These are phyloP conservation scores for Rhytidiadelphus loreus DNA, from an alignment of 225 moss, liverwort and hornwort genomes.

Conservation along the genomic window DNA sequence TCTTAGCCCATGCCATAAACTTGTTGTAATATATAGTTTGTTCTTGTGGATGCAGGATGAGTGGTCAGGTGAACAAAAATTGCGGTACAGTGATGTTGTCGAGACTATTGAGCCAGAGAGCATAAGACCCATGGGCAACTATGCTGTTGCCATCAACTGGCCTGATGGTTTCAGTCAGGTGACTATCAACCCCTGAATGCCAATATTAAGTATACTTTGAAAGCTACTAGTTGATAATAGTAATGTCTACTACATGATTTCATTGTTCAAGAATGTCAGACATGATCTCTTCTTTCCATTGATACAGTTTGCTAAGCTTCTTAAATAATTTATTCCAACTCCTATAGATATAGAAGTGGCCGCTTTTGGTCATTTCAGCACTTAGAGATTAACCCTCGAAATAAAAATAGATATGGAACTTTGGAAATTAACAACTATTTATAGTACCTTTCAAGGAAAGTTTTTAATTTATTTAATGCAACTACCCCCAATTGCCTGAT, in stretches of 20 bases:
- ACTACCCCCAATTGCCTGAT: not conserved
- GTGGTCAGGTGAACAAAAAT: slow-evolving; percentile 89
- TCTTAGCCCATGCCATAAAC: not conserved
- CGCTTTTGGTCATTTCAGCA: not conserved
- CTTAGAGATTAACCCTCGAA: not conserved
- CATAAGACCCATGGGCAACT: slow-evolving; percentile 96
- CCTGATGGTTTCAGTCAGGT: slow-evolving; percentile 67
- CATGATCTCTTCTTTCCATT: not conserved
- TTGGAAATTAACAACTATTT: not conserved
- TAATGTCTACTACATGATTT: not conserved
- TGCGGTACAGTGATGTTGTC: slow-evolving; percentile 56
- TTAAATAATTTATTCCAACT: not conserved
- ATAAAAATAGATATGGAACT: not conserved
- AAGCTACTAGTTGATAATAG: not conserved
- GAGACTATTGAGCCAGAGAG: slow-evolving; percentile 85
- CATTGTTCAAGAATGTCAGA: not conserved
- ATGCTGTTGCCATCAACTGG: slow-evolving; percentile 89
- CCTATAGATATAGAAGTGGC: not conserved
- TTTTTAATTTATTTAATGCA: not conserved
- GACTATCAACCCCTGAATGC: not conserved
- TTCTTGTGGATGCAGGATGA: slow-evolving; percentile 55
- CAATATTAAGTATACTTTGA: not conserved
- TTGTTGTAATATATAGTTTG: not conserved
- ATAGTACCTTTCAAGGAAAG: not conserved
- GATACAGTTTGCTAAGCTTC: not conserved